Evolutionary conservation across 176 grass and related monocot genomes (phyloP), one percentile per base, ranked within the genome.

Genomic region (Metroxylon sagu): DNA sequence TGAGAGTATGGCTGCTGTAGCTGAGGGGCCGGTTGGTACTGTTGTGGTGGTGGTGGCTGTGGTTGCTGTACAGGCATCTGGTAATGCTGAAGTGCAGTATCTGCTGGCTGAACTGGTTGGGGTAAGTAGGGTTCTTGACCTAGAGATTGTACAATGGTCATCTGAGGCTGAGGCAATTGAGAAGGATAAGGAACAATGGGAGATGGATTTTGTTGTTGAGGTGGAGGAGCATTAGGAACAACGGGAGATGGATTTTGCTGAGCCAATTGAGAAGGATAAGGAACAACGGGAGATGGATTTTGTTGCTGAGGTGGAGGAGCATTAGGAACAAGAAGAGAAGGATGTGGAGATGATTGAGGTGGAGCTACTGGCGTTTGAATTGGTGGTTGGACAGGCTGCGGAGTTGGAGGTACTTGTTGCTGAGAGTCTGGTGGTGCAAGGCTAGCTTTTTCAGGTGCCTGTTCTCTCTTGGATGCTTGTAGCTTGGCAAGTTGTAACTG

Each of bases 401-500:
- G 92, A 6, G 64, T 58, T 1, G 76, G 59, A 14, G 35, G 8
- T 2, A 43, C 35, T 43, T 43, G 8, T 43, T 43, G 35, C 8
- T 2, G 8, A 43, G 7, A 43, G 8, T 43, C 35, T 43, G 35
- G 35, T 12, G 8, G 35, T 43, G 6, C 35, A 0, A 6, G 10
- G 35, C 35, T 43, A 43, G 35, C 1, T 43, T 43, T 12, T 43
- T 43, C 35, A 2, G 35, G 7, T 2, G 8, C 5, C 7, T 26
- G 58, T 19, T 81, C 79, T 48, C 19, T 51, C 76, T 84, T 79
- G 7, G 73, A 73, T 23, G 71, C 28, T 70, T 88, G 82, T 52
- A 98, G 48, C 62, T 92, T 91, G 18, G 81, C 30, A 59, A 88
- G 93, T 26, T 88, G 84, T 25, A 92, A 19, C 66, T 85, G 87